phyloP scores from a whole-genome alignment of 495 filamentous ascomycete species.

The Endocarpon pusillum region DNA sequence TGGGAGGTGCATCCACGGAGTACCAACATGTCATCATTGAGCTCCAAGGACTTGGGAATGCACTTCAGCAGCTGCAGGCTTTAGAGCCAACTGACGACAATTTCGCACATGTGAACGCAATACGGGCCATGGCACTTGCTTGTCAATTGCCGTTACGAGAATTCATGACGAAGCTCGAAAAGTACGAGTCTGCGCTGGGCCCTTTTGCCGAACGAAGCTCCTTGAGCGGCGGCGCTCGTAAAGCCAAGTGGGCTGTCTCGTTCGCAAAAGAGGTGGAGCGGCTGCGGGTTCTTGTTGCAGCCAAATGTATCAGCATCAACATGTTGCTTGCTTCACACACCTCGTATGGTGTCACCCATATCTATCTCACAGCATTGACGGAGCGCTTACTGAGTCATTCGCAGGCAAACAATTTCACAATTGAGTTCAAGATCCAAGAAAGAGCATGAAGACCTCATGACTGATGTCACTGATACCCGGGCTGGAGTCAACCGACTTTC shows the following conservation, averaged over 20 bases:
- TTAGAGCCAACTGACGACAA: slow-evolving; percentile 13
- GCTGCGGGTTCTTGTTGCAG: slow-evolving; percentile 11
- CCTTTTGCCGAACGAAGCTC: slow-evolving; percentile 1
- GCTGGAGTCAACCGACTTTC: neutral
- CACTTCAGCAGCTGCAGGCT: slow-evolving; percentile 10
- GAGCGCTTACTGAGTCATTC: neutral
- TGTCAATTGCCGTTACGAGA: slow-evolving; percentile 13
- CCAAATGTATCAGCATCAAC: slow-evolving; percentile 14
- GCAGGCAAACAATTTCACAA: slow-evolving; percentile 6
- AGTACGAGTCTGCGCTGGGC: slow-evolving; percentile 10
- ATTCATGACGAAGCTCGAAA: slow-evolving; percentile 13
- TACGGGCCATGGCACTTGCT: slow-evolving; percentile 16
- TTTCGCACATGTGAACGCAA: slow-evolving; percentile 14
- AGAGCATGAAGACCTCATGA: slow-evolving; percentile 4
- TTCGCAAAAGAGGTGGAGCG: slow-evolving; percentile 14
- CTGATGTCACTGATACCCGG: slow-evolving; percentile 4
- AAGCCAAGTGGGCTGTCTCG: slow-evolving; percentile 14
- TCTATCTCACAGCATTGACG: neutral
- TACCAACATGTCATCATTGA: slow-evolving; percentile 14
- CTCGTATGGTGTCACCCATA: slow-evolving; percentile 6
- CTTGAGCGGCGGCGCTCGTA: slow-evolving; percentile 5
- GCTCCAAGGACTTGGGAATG: slow-evolving; percentile 13
- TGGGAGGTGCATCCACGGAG: slow-evolving; percentile 14
- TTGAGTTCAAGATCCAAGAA: slow-evolving; percentile 1
- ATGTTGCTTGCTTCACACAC: slow-evolving; percentile 11